Evolutionary conservation across 192 early-diverging fungal genomes (phyloP).

Genomic region (Podila epigama): DNA sequence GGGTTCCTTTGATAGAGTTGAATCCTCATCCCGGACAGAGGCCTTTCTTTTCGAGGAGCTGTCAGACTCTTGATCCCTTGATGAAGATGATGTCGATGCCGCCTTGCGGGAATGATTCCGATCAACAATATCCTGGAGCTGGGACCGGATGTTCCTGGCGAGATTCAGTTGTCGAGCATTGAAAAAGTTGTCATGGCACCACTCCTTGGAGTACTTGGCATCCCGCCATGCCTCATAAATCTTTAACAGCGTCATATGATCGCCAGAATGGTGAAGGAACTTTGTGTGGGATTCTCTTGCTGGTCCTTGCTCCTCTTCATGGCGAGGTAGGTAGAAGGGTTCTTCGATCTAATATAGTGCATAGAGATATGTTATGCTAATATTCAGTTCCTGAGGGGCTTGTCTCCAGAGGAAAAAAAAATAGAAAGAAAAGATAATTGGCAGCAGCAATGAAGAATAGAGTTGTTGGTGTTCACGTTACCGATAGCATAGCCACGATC

Average conservation of each 20-base stretch:
- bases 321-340: slow-evolving; percentile 84
- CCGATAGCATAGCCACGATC: slow-evolving; percentile 93
- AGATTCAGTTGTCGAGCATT: slow-evolving; percentile 82
- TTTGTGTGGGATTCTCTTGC: slow-evolving; percentile 84
- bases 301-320: slow-evolving; percentile 74
- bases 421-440: slow-evolving; percentile 1
- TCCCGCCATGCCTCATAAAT: slow-evolving; percentile 85
- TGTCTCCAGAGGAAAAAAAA: background rate
- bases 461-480: too few relatives aligned
- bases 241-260: slow-evolving; percentile 89
- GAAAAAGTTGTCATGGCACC: slow-evolving; percentile 93
- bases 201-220: slow-evolving; percentile 66
- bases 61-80: slow-evolving; percentile 37
- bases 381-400: too few relatives aligned
- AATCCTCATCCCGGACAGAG: too few relatives aligned
- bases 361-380: too few relatives aligned
- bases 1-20: background rate
- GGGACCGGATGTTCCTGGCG: slow-evolving; percentile 86
- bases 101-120: slow-evolving; percentile 58
- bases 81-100: background rate
- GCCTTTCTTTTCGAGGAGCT: slow-evolving; percentile 24
- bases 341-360: slow-evolving; percentile 63
- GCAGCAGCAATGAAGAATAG: too few relatives aligned
- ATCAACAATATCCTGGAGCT: slow-evolving; percentile 89
- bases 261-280: slow-evolving; percentile 90